These are phyloP conservation scores for Exophiala mesophila DNA, from an alignment of 2,329 filamentous ascomycete genomes.

Conservation along the genomic window DNA sequence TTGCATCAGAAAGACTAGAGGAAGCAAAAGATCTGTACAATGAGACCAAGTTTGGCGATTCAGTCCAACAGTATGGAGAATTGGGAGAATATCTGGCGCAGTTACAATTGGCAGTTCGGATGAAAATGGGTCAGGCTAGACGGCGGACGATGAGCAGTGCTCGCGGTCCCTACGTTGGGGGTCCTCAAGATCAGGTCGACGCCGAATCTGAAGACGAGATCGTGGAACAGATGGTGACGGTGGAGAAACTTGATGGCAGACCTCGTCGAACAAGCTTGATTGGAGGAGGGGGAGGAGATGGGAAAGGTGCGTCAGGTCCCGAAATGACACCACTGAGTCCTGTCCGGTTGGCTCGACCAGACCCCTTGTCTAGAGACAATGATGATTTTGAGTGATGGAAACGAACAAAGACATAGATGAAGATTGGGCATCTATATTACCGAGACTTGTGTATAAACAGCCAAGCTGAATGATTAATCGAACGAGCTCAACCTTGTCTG, in stretches of 20 bases:
- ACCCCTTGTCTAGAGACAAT: constrained; percentile 34
- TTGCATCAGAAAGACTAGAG: constrained; percentile 72
- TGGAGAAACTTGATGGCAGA: constrained; percentile 20
- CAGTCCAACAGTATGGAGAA: constrained; percentile 45
- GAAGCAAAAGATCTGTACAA: constrained; percentile 57
- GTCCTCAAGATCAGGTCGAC: constrained; percentile 38
- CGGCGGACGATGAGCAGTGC: constrained; percentile 22
- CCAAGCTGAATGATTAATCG: too few species aligned
- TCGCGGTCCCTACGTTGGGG: constrained; percentile 15
- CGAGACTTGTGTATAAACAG: too few species aligned
- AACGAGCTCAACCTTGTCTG: too few species aligned
- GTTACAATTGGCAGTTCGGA: constrained; percentile 39
- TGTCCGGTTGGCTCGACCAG: constrained; percentile 29
- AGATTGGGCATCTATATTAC: background rate
- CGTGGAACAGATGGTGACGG: constrained; percentile 22
- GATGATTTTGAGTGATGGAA: constrained; percentile 45
- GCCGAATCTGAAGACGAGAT: constrained; percentile 30
- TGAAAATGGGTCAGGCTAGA: constrained; percentile 40
- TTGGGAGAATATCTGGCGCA: constrained; percentile 48
- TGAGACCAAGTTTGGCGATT: constrained; percentile 36
- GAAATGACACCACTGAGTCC: constrained; percentile 46
- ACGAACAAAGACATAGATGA: constrained; percentile 1
- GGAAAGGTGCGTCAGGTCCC: constrained; percentile 41
- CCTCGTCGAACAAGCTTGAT: constrained; percentile 14
- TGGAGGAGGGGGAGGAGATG: constrained; percentile 19